Percentiles rank a stretch among this genome's conserved stretches.
phyloP scores from a whole-genome alignment of 164 flowering plant species.

The Chimonanthus praecox region DNA sequence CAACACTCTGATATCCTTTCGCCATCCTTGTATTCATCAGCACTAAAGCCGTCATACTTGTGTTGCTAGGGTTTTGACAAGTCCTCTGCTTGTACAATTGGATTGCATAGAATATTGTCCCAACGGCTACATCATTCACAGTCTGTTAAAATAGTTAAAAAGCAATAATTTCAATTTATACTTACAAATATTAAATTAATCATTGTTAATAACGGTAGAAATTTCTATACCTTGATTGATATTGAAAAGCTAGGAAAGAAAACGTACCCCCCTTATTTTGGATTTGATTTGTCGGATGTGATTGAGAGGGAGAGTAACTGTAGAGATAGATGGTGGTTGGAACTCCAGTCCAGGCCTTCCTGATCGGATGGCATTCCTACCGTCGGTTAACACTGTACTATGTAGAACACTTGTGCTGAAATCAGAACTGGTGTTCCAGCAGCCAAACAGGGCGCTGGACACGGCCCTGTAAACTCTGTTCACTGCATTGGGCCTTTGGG shows the following conservation, averaged over 20 bases:
- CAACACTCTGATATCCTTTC: conserved; percentile 25
- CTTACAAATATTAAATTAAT: background rate
- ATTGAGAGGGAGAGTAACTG: conserved; percentile 40
- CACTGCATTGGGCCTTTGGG: background rate
- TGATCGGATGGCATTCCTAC: conserved; percentile 36
- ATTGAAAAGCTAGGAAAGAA: background rate
- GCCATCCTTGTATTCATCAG: conserved; percentile 48
- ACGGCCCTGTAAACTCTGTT: background rate
- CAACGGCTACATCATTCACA: conserved; percentile 46
- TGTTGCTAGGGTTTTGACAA: conserved; percentile 10
- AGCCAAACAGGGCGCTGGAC: background rate
- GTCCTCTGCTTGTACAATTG: conserved; percentile 47
- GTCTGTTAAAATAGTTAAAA: conserved; percentile 25
- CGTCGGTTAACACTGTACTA: conserved; percentile 37
- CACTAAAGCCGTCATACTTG: conserved; percentile 41
- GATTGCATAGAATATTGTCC: conserved; percentile 39
- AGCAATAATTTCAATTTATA: background rate
- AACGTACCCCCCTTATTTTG: conserved; percentile 46
- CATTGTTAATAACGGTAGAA: background rate
- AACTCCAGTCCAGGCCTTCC: conserved; percentile 27
- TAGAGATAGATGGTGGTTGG: conserved; percentile 25
- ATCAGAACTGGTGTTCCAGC: conserved; percentile 26
- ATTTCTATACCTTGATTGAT: background rate
- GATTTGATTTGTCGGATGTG: conserved; percentile 38
- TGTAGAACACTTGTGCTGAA: conserved; percentile 34